phyloP scores from a whole-genome alignment of 768 basidiomycete species.

The Hortiboletus flavorubellus region DNA sequence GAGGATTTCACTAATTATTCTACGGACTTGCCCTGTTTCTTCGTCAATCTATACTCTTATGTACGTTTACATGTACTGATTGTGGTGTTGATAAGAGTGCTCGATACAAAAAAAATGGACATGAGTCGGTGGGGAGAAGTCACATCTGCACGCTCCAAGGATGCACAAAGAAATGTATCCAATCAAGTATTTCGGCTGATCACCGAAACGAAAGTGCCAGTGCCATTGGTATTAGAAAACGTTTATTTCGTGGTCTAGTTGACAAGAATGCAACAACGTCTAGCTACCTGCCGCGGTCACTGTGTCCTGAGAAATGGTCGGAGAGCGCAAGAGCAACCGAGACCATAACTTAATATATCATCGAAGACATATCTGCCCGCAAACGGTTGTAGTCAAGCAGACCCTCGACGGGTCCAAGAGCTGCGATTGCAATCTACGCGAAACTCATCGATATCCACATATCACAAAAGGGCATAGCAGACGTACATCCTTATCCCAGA shows the following conservation, averaged over 20 bases:
- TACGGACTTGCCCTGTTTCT: slow-evolving; percentile 1
- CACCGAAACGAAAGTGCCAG: background rate
- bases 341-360: slow-evolving; percentile 52
- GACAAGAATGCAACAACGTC: slow-evolving; percentile 15
- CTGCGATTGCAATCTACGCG: slow-evolving; percentile 75
- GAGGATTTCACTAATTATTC: background rate
- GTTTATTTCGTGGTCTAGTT: slow-evolving; percentile 20
- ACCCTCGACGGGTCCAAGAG: slow-evolving; percentile 87
- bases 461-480: slow-evolving; percentile 21
- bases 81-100: background rate
- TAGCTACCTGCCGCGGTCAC: slow-evolving; percentile 16
- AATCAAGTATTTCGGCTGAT: background rate
- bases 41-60: slow-evolving; percentile 10
- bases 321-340: background rate
- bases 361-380: slow-evolving; percentile 77
- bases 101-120: background rate
- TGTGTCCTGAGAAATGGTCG: background rate
- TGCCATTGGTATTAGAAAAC: slow-evolving; percentile 8
- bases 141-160: background rate
- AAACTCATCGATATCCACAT: slow-evolving; percentile 1
- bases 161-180: background rate
- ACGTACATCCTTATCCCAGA: slow-evolving; percentile 91
- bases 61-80: slow-evolving; percentile 16
- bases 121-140: background rate
- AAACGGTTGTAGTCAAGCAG: slow-evolving; percentile 93